phyloP scores from a whole-genome alignment of 768 basidiomycete species.

The Termitomyces sp. region DNA sequence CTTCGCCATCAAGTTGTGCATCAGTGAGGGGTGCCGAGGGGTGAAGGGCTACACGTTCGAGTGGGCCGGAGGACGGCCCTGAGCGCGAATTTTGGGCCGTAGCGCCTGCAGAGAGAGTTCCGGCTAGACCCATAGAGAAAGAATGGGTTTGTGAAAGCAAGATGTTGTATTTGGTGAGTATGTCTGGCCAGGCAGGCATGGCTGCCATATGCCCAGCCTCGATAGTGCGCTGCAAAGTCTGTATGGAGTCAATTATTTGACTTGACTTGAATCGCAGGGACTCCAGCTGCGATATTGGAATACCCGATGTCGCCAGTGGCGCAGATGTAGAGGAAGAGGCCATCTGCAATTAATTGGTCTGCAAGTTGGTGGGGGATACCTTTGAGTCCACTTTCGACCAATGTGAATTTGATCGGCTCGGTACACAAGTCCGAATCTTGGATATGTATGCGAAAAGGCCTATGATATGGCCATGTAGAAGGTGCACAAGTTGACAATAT shows the following conservation, averaged over 20 bases:
- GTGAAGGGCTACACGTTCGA: slow-evolving; percentile 68
- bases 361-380: too few relatives aligned
- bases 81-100: slow-evolving; percentile 3
- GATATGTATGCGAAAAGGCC: too few relatives aligned
- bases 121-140: slow-evolving; percentile 45
- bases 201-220: slow-evolving; percentile 49
- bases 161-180: slow-evolving; percentile 82
- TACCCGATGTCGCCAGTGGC: slow-evolving; percentile 6
- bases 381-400: too few relatives aligned
- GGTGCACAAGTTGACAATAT: too few relatives aligned
- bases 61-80: slow-evolving; percentile 36
- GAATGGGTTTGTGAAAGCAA: slow-evolving; percentile 80
- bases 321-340: slow-evolving; percentile 2
- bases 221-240: slow-evolving; percentile 58
- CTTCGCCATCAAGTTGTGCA: slow-evolving; percentile 65
- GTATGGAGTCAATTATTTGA: slow-evolving; percentile 78
- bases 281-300: slow-evolving; percentile 63
- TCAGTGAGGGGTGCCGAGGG: slow-evolving; percentile 58
- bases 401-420: not conserved
- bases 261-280: slow-evolving; percentile 73
- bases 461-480: too few relatives aligned
- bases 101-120: slow-evolving; percentile 24
- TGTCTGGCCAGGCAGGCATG: slow-evolving; percentile 87
- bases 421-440: not conserved
- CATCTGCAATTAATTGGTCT: not conserved